Evolutionary conservation across 768 basidiomycete genomes (phyloP), one percentile per base, ranked within the genome.

Genomic region (Pulveroboletus frians): DNA sequence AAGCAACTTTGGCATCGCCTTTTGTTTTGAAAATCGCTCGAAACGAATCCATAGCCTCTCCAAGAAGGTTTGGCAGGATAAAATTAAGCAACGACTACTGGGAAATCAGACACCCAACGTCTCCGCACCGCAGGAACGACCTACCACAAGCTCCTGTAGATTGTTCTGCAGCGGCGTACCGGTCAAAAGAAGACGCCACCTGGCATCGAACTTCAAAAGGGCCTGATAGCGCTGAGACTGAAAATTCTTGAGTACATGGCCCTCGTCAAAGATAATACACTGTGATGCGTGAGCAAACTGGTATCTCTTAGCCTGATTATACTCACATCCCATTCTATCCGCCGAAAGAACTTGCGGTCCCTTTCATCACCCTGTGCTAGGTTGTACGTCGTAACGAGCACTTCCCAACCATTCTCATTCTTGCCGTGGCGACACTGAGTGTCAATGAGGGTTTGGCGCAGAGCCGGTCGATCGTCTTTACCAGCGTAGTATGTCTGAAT

Each of bases 21-120:
- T 90, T 92, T 32, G 91, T 90, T 67, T 96, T 98, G 80, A 99
- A 99, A 56, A 99, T 95, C 7, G 93, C 87, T 13, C 92, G 83
- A 15, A 99, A 74, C 5, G 85, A 81, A 23, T 81, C 83, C 62
- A 92, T 74, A 6, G 88, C 78, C 32, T 79, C 82, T 18, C 79
- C 78, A 65, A 99, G 95, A 60, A 91, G 83, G 43, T 91, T 81
- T 9, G 95, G 93, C 37, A 98, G 77, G 62, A 98, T 97, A 73
- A 99, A 99, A 68, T 96, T 96, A 75, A 99, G 85, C 60, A 99
- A 72, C 6, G 96, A 98, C 94, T 98, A 20, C 15, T 3, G 23
- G 9, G 2, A 38, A 3, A 40, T 61, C 45, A 62, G 54, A 37
- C 18, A 26, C 42, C 26, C 32, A 27, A 13, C 15, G n/a, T 47